phyloP scores from a whole-genome alignment of 805 yeast genomes.

The Barnettozyma salicaria region DNA sequence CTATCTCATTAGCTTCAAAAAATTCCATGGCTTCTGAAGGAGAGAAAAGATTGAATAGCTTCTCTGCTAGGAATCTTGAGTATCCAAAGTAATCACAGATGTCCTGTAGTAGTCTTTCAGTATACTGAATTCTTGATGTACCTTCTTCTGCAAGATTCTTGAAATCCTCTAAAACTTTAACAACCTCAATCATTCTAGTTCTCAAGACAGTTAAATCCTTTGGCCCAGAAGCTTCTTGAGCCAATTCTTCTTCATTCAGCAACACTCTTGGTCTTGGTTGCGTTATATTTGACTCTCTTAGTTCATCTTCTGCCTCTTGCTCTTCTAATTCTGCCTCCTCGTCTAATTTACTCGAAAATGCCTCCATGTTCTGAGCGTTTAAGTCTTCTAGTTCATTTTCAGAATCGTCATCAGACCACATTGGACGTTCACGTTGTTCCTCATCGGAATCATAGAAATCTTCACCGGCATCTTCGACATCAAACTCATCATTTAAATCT shows the following conservation, averaged over 20 bases:
- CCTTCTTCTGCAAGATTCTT: constrained; percentile 79
- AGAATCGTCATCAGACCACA: constrained; percentile 33
- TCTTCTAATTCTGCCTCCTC: constrained; percentile 54
- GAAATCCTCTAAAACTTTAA: constrained; percentile 89
- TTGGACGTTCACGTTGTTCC: constrained; percentile 24
- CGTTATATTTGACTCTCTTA: constrained; percentile 47
- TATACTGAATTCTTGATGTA: constrained; percentile 77
- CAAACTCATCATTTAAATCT: constrained; percentile 40
- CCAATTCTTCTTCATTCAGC: constrained; percentile 63
- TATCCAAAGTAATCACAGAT: constrained; percentile 93
- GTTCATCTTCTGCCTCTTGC: constrained; percentile 53
- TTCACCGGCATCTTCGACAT: constrained; percentile 48
- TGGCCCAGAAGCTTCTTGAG: constrained; percentile 43
- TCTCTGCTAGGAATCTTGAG: constrained; percentile 86
- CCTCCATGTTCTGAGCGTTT: constrained; percentile 81
- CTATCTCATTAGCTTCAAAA: constrained; percentile 96
- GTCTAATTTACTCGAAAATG: constrained; percentile 61
- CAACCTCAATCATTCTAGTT: constrained; percentile 92
- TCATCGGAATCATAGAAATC: constrained; percentile 26
- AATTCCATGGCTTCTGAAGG: constrained; percentile 97
- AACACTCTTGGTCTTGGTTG: constrained; percentile 76
- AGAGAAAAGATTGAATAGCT: constrained; percentile 82
- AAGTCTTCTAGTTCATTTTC: constrained; percentile 63
- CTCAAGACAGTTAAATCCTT: constrained; percentile 77
- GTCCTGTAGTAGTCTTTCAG: constrained; percentile 72